Evolutionary conservation across 2,329 filamentous ascomycete species (phyloP), one percentile per base, ranked within the genome.

Genomic region (Trichoderma polysporum): DNA sequence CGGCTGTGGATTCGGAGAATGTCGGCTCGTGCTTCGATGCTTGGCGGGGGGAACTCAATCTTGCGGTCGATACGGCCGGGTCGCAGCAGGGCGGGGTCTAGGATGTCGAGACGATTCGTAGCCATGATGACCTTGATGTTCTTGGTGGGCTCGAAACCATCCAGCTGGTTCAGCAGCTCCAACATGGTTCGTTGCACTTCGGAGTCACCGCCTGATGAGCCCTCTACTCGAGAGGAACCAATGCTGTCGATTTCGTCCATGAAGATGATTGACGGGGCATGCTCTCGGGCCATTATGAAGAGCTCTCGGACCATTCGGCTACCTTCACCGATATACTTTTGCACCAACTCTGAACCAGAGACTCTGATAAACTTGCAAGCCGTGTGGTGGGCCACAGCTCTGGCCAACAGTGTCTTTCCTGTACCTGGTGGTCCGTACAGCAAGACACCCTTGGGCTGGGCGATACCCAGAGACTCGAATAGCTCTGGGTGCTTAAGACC

Each of bases 111-210:
- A 78, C 95, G 92, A 81, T 99, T 99, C 57, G 95, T 99, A 64
- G 95, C 95, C 94, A 99, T 99, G 82, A 99, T 97, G 79, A 99
- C 93, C 82, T 99, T 99, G 88, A 99, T 99, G 82, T 98, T 98
- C 85, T 99, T 99, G 54, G 94, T 98, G 6, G 95, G 95, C 81
- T 98, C 95, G 80, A 99, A 99, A 59, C 95, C 95, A 77, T 99
- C 95, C 68, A 99, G 88, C 84, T 99, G 95, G 83, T 99, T 99
- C 71, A 99, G 88, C 68, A 99, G 85, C 80, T 99, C 95, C 81
- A 99, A 82, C 95, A 99, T 99, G 56, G 95, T 99, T 75, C 95
- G 90, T 83, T 99, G 95, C 62, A 99, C 95, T 81, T 99, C 95
- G 1, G 94, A 97, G 77, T 99, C 95, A 76, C 95, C 95, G 62